Evolutionary conservation across 1,139 yeast species (phyloP).

Genomic region (Sugiyamaella neomexicana): DNA sequence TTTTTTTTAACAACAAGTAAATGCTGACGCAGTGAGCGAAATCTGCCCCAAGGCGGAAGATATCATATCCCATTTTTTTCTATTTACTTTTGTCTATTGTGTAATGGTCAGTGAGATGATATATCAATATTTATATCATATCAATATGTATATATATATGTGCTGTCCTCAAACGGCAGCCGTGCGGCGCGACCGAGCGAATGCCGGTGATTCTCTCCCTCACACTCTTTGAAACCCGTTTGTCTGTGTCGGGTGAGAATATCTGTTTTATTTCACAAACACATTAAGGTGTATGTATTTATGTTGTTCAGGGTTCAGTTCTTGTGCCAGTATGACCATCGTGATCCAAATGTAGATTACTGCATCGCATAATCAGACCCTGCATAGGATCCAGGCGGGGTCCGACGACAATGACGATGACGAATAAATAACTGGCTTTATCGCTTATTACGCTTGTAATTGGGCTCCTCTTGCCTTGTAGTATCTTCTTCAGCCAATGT

Average conservation of each 20-base stretch:
- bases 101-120: neutral
- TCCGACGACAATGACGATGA: neutral
- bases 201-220: no score
- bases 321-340: no score
- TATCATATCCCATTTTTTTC: constrained; percentile 13
- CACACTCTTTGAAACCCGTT: no score
- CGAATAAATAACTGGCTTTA: neutral
- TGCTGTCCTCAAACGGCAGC: constrained; percentile 1
- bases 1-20: constrained; percentile 69
- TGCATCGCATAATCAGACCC: constrained; percentile 2
- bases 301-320: neutral
- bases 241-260: no score
- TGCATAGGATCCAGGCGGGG: neutral
- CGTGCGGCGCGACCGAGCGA: neutral
- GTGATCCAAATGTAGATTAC: neutral
- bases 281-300: no score
- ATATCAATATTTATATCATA: neutral
- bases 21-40: constrained; percentile 81
- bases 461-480: constrained; percentile 16
- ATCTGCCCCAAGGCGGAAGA: constrained; percentile 44
- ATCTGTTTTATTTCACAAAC: no score
- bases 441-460: constrained; percentile 4
- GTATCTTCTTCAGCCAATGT: constrained; percentile 37
- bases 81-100: neutral
- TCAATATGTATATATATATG: neutral